Evolutionary conservation across 306 rosid genomes (phyloP), one percentile per base, ranked within the genome.

Genomic region (Medicago arabica): DNA sequence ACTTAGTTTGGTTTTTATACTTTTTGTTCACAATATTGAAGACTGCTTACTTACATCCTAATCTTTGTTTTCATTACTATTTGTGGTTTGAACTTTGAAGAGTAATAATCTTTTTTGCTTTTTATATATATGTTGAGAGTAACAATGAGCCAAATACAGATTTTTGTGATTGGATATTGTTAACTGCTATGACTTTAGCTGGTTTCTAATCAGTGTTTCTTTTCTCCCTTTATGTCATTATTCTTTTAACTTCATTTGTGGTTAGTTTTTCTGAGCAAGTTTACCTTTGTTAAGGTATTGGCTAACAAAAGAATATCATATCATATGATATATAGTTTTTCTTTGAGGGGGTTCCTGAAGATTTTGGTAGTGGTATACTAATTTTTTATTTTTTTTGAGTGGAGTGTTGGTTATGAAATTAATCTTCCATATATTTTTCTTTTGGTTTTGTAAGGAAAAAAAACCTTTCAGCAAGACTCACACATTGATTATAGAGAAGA

Each of bases 1-100:
- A 90, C 96, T 15, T 88, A 86, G 67, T 78, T 69, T 75, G 74
- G 14, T 12, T 82, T 69, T 55, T 77, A 36, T 60, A 40, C 31
- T 75, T 67, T 49, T 50, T 50, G 13, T 54, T 75, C 21, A 8
- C 60, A 74, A 39, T 8, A 59, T 2, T 63, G 7, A 40, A 65
- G 55, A 59, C 41, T 58, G 67, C 79, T 61, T 65, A 74, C 67
- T 54, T 65, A 70, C 67, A 51, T 58, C 59, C 59, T 69, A 47
- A 69, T 81, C 14, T 15, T 63, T 67, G 66, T 76, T 78, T 75
- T 49, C 55, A 12, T 59, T 60, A 36, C 66, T 60, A 7, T 16
- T 36, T 63, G 38, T 69, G 77, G 25, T 43, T 58, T 34, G 38
- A 34, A 34, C 16, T 44, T 59, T 60, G 67, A 60, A 28, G 43